Evolutionary conservation across 495 filamentous ascomycete genomes (phyloP), one percentile per base, ranked within the genome.

Genomic region (Cryomyces minteri): DNA sequence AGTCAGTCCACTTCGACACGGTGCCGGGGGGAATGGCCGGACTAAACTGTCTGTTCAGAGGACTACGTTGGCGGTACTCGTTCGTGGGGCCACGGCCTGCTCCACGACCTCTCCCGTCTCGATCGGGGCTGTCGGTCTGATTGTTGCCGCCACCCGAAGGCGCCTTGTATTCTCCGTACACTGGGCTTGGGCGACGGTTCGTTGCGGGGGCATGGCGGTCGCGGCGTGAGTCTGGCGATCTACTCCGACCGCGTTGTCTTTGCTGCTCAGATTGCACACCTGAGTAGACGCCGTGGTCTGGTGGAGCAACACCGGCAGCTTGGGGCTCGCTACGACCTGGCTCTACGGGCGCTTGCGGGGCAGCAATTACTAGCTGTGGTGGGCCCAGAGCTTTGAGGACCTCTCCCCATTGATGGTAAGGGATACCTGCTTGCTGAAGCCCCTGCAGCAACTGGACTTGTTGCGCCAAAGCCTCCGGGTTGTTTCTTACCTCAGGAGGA

Each of bases 31-130:
- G 67, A 41, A 44, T 45, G 43, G 44, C 44, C 48, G 54, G 55
- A 33, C 54, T 61, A 31, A 59, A 65, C 40, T 54, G 45, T 36
- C 42, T 61, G 54, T 40, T 63, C 30, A 48, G 85, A 40, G 87
- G 87, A 46, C 83, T 90, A 51, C 87, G 82, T 59, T 93, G 84
- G 41, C 87, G 82, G 63, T 86, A 93, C 18, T 2, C 18, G 18
- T 25, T 25, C 18, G 18, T 25, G 18, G 18, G 1, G 18, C 18
- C 18, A 25, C 18, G 18, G 18, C 18, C 18, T 25, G 18, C 1
- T 25, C 18, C 18, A 25, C 18, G 18, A 25, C 18, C 18, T 25
- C 18, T 25, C 18, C 2, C 18, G 18, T 25, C 18, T 25, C 18
- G 18, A 25, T 25, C 18, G 18, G 18, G 18, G 18, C 18, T 25